Evolutionary conservation across 345 rosid genomes (phyloP).

Genomic region (Durio zibethinus): DNA sequence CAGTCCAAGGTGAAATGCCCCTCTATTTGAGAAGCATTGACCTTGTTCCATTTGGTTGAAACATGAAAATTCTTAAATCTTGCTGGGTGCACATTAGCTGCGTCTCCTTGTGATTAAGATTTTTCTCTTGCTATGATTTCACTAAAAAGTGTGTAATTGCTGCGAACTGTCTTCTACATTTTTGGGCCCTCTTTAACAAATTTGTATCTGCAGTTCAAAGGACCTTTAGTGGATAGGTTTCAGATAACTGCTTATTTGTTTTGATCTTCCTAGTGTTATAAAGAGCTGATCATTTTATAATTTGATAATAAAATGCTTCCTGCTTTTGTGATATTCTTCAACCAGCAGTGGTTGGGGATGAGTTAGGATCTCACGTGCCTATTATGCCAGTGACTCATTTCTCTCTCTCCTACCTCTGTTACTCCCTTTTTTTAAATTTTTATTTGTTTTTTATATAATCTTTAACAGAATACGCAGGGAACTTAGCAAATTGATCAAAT

Average conservation of each 20-base stretch:
- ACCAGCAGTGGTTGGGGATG: neutral
- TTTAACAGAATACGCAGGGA: too few species aligned
- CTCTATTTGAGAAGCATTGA: constrained; percentile 1
- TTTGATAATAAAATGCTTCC: neutral
- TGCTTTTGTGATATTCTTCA: neutral
- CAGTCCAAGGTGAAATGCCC: neutral
- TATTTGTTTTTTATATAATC: too few species aligned
- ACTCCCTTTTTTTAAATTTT: too few species aligned
- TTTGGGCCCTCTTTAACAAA: constrained; percentile 6
- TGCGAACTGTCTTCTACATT: constrained; percentile 4
- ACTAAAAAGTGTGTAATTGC: constrained; percentile 9
- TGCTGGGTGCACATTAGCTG: neutral
- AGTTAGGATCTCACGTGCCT: neutral
- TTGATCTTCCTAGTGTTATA: neutral
- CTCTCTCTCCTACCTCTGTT: too few species aligned
- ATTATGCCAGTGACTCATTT: too few species aligned
- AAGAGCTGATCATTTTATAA: neutral
- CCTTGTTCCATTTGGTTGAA: neutral
- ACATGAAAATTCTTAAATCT: neutral
- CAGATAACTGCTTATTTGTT: constrained; percentile 4
- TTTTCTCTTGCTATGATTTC: constrained; percentile 9
- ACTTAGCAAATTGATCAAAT: too few species aligned
- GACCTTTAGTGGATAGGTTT: constrained; percentile 12
- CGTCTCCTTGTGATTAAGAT: neutral
- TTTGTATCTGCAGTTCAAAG: constrained; percentile 20